Base-by-base conservation (phyloP, 2,329 filamentous ascomycete species). In the Cercospora zeae-maydis region DNA sequence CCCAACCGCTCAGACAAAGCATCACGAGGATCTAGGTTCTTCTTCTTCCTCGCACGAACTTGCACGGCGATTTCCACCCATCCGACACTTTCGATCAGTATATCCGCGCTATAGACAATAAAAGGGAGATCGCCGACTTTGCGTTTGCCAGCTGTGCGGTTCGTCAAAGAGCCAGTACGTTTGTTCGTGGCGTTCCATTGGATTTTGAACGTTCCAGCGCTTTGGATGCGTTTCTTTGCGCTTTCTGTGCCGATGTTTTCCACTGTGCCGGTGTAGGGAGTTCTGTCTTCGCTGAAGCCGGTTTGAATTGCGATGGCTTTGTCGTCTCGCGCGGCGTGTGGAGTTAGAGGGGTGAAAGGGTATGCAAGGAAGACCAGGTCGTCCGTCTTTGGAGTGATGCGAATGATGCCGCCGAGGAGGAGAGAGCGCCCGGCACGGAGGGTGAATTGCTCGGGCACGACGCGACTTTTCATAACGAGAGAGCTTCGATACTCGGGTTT, bases 21-120 rank as follows among this genome's bases (percentile, higher is more conserved):
- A 63, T 74, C 47, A 3, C 60, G 51, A 5, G 69, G 42, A 39
- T 66, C n/a, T n/a, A n/a, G n/a, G n/a, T 34, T 55, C 19, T 63
- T 66, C 53, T 68, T 69, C 59, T 49, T 59, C 19, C 66, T 63
- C 27, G 71, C 73, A 1, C 93, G 86, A 9, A 96, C 86, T 77
- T 99, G 93, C 2, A 88, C 88, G 0, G 87, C 88, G 42, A 99
- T 76, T 77, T 99, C 95, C 2, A 99, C 84, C 90, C 96, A 99
- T 7, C 95, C 95, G 27, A 92, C 88, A 1, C 95, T 92, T 75
- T 98, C 93, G 55, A 99, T 87, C 13, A 99, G 79, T 24, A 99
- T 86, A 73, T 99, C 96, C 0, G 88, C 84, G 8, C 89, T 86
- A 64, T 95, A 82, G 1, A 98, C 86, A 13, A 85, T 84, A 76